phyloP scores from a whole-genome alignment of 768 basidiomycete species.

The Paxillus ammoniavirescens region DNA sequence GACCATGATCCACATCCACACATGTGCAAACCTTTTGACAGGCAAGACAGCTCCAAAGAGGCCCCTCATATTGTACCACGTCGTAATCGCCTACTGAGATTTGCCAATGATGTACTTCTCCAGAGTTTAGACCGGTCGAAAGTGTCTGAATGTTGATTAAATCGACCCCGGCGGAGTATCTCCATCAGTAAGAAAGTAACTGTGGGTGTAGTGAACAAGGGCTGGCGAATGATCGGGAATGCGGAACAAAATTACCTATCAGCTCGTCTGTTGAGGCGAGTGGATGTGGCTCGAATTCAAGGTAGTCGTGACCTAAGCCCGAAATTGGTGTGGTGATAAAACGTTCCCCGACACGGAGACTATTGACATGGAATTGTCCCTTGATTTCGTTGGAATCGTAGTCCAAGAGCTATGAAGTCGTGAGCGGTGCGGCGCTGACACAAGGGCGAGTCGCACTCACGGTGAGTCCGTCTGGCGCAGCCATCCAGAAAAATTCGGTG shows the following conservation, averaged over 20 bases:
- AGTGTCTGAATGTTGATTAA: conserved; percentile 46
- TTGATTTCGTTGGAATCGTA: conserved; percentile 48
- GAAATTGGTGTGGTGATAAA: conserved; percentile 52
- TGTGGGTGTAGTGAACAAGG: conserved; percentile 23
- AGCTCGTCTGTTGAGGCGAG: conserved; percentile 51
- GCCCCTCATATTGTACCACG: conserved; percentile 29
- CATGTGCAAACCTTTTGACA: neutral
- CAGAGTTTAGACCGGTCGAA: conserved; percentile 50
- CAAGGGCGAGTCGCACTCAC: conserved; percentile 32
- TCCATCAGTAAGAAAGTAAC: conserved; percentile 68
- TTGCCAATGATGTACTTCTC: conserved; percentile 32
- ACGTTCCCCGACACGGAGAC: conserved; percentile 41
- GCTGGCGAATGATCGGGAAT: neutral
- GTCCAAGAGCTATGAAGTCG: conserved; percentile 44
- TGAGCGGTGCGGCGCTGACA: conserved; percentile 3
- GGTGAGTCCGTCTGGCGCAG: conserved; percentile 50
- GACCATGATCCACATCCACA: neutral
- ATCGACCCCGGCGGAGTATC: conserved; percentile 58
- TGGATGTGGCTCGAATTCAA: conserved; percentile 53
- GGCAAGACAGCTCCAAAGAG: neutral
- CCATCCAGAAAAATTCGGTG: conserved; percentile 58
- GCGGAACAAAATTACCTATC: conserved; percentile 35
- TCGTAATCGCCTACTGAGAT: conserved; percentile 30
- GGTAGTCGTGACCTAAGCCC: conserved; percentile 53
- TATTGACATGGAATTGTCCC: conserved; percentile 52